Evolutionary conservation across 1,284 basidiomycete genomes (phyloP).

Genomic region (Amylostereum areolatum): DNA sequence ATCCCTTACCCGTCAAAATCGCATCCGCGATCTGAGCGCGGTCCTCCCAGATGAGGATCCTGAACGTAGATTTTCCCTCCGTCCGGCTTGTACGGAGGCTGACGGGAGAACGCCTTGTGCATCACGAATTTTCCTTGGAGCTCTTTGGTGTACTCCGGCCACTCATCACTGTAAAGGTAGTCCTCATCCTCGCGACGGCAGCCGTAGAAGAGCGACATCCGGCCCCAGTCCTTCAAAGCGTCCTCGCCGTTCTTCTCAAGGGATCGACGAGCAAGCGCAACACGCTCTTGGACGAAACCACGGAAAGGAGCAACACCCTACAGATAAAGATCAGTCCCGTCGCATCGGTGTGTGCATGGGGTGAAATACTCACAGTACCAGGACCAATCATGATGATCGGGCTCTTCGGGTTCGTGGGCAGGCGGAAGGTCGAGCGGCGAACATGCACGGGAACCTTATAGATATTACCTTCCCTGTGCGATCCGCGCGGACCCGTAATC

Average conservation of each 20-base stretch:
- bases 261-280: conserved; percentile 90
- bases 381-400: conserved; percentile 99
- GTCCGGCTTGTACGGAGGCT: conserved; percentile 79
- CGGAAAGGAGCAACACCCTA: conserved; percentile 98
- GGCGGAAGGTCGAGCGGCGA: conserved; percentile 90
- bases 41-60: conserved; percentile 86
- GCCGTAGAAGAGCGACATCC: conserved; percentile 93
- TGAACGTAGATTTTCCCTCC: conserved; percentile 98
- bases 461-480: conserved; percentile 65
- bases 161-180: conserved; percentile 93
- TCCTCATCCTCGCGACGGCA: conserved; percentile 86
- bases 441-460: conserved; percentile 94
- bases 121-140: conserved; percentile 89
- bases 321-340: conserved; percentile 7
- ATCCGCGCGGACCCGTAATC: conserved; percentile 84
- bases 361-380: conserved; percentile 71
- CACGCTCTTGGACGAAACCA: conserved; percentile 95
- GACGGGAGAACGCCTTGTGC: conserved; percentile 86
- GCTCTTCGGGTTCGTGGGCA: conserved; percentile 96
- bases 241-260: conserved; percentile 90
- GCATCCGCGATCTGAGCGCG: conserved; percentile 78
- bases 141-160: conserved; percentile 83
- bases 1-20: conserved; percentile 90
- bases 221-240: conserved; percentile 92
- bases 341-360: neutral